Conservation (phyloP, 208 protist genomes). For the Wallacemonas sp. region DNA sequence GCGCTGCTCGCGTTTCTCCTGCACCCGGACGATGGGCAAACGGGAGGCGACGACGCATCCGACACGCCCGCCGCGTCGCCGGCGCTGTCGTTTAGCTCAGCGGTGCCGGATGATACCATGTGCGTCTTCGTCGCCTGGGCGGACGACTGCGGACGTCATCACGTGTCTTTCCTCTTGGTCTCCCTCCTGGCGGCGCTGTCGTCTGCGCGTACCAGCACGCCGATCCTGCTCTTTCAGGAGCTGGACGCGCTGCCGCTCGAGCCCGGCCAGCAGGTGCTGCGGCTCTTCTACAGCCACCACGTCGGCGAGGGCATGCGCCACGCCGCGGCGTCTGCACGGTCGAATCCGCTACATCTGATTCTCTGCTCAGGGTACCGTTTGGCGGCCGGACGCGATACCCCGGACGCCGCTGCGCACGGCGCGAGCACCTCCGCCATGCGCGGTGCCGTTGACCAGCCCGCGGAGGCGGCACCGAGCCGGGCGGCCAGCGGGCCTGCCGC, state of each 20-base stretch:
- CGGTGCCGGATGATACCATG: slow-evolving; percentile 21
- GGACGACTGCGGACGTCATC: slow-evolving; percentile 27
- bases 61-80: background rate
- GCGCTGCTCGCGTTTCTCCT: slow-evolving; percentile 12
- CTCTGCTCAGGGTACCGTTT: slow-evolving; percentile 10
- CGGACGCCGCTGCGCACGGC: background rate
- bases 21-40: background rate
- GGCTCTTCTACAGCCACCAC: slow-evolving; percentile 48
- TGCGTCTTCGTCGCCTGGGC: slow-evolving; percentile 52
- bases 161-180: slow-evolving; percentile 39
- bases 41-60: no score
- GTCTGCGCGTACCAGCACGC: background rate
- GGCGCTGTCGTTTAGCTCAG: background rate
- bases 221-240: slow-evolving; percentile 25
- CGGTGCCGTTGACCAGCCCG: slow-evolving; percentile 15
- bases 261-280: slow-evolving; percentile 35
- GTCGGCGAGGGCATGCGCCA: slow-evolving; percentile 4
- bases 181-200: slow-evolving; percentile 34
- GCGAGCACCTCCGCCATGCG: slow-evolving; percentile 2
- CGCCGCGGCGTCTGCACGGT: background rate
- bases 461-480: slow-evolving; percentile 16
- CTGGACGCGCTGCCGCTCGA: slow-evolving; percentile 25
- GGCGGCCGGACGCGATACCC: background rate
- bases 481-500: slow-evolving; percentile 16
- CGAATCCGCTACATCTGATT: slow-evolving; percentile 11